phyloP scores from a whole-genome alignment of 352 stramenopile species.

The Globisporangium nodosum region DNA sequence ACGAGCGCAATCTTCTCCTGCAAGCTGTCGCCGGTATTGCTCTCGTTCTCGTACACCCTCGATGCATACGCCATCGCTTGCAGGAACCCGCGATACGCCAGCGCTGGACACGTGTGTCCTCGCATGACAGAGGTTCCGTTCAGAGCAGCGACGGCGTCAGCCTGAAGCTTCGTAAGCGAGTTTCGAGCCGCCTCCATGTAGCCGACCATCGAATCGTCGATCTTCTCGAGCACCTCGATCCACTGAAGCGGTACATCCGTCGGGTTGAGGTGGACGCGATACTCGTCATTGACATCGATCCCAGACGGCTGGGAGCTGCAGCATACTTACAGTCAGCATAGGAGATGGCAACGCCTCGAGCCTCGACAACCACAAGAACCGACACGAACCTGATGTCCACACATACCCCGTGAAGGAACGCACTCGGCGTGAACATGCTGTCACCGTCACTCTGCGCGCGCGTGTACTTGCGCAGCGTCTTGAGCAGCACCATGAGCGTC shows the following conservation, averaged over 20 bases:
- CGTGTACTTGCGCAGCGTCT: slow-evolving; percentile 47
- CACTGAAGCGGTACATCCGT: slow-evolving; percentile 61
- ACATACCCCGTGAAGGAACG: slow-evolving; percentile 26
- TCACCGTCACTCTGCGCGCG: slow-evolving; percentile 19
- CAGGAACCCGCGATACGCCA: slow-evolving; percentile 48
- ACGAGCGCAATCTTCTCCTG: slow-evolving; percentile 34
- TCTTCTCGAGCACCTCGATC: slow-evolving; percentile 49
- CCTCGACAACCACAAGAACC: background rate
- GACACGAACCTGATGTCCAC: slow-evolving; percentile 37
- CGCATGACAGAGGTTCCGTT: slow-evolving; percentile 26
- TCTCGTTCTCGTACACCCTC: background rate
- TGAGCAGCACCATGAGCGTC: slow-evolving; percentile 49
- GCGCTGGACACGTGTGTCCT: slow-evolving; percentile 44
- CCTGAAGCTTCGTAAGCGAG: slow-evolving; percentile 28
- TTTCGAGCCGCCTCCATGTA: slow-evolving; percentile 36
- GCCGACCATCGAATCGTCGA: slow-evolving; percentile 41
- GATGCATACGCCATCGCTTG: slow-evolving; percentile 24
- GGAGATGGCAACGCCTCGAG: background rate
- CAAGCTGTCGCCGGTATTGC: slow-evolving; percentile 12
- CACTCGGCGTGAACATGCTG: slow-evolving; percentile 25
- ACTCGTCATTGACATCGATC: slow-evolving; percentile 58
- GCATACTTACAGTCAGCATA: background rate
- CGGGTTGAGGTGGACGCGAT: slow-evolving; percentile 44
- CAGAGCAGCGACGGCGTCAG: slow-evolving; percentile 27
- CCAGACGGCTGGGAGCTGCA: slow-evolving; percentile 34